A percentile compares a stretch with the other conserved stretches of the same genome.
These are phyloP conservation scores for Hordeum marinum DNA, from an alignment of 176 grass and related monocot species.

Conservation along the genomic window DNA sequence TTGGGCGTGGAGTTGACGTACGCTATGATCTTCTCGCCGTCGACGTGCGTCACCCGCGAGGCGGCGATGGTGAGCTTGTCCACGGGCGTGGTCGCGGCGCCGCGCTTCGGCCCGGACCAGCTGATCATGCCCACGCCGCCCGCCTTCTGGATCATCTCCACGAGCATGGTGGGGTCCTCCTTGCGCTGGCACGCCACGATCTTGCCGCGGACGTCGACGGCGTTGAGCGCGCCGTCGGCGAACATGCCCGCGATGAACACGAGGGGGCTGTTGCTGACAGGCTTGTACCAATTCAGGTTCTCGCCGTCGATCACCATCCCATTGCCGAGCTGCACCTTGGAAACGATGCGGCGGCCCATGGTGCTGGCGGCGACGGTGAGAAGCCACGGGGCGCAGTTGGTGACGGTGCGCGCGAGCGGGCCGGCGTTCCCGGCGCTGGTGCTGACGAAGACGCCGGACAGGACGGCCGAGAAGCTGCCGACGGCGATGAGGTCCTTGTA, in stretches of 20 bases:
- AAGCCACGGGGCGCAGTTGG: constrained; percentile 48
- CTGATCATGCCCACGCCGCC: constrained; percentile 46
- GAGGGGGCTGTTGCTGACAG: not conserved
- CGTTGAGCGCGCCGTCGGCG: constrained; percentile 7
- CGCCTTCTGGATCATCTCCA: constrained; percentile 5
- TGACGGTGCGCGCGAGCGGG: constrained; percentile 11
- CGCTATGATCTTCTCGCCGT: constrained; percentile 32
- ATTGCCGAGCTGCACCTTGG: constrained; percentile 46
- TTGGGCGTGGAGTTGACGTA: constrained; percentile 35
- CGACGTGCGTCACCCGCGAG: constrained; percentile 22
- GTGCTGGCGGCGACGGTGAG: constrained; percentile 57
- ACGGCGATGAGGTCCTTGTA: constrained; percentile 46
- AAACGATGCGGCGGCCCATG: constrained; percentile 37
- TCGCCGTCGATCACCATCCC: constrained; percentile 41
- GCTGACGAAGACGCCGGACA: constrained; percentile 40
- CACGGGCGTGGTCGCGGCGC: not conserved
- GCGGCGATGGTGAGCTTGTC: constrained; percentile 29
- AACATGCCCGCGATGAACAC: constrained; percentile 32
- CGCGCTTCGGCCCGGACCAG: constrained; percentile 12
- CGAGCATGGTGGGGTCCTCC: not conserved
- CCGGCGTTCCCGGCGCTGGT: constrained; percentile 29
- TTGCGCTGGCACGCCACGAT: constrained; percentile 48
- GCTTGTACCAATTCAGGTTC: not conserved
- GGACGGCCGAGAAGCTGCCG: constrained; percentile 29
- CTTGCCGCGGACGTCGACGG: constrained; percentile 40